Evolutionary conservation across 805 yeast genomes (phyloP).

Genomic region (Hanseniaspora clermontiae): DNA sequence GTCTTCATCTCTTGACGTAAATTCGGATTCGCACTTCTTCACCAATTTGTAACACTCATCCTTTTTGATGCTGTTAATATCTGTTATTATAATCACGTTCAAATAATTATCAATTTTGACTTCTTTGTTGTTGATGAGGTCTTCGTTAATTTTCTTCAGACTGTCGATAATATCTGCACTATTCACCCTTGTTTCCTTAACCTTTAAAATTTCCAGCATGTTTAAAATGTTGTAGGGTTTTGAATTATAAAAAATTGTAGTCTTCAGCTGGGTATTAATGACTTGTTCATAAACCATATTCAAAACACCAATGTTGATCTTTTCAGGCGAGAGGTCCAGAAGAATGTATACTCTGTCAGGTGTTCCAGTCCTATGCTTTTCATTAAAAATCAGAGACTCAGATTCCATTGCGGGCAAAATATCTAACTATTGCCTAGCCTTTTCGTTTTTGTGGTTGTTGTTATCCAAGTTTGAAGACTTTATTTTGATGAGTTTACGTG

Average conservation of each 20-base stretch:
- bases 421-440: too few species aligned
- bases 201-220: neutral
- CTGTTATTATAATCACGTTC: neutral
- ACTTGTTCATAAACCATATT: neutral
- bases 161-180: neutral
- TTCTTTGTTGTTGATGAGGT: neutral
- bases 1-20: neutral
- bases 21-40: neutral
- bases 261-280: neutral
- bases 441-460: neutral
- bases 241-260: neutral
- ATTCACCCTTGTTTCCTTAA: neutral
- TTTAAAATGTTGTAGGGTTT: neutral
- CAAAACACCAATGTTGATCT: neutral
- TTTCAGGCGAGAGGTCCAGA: neutral
- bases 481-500: too few species aligned
- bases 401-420: neutral
- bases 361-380: neutral
- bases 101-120: neutral
- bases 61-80: neutral
- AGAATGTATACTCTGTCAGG: neutral
- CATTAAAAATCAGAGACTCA: neutral
- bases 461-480: too few species aligned
- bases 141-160: neutral
- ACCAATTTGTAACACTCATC: neutral